phyloP scores from a whole-genome alignment of 495 filamentous ascomycete species.

The Neurospora africana region DNA sequence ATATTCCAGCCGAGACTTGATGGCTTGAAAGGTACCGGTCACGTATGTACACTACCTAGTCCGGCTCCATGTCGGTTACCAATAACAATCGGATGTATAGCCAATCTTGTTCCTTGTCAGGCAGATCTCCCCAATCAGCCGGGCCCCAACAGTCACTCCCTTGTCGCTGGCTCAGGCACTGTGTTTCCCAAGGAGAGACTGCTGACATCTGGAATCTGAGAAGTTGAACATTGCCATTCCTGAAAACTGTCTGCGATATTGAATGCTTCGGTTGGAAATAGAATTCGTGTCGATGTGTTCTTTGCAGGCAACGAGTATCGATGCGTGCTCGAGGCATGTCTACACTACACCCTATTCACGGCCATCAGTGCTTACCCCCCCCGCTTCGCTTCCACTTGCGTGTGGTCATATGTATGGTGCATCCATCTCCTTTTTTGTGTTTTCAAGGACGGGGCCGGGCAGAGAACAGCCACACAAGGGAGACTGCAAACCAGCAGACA shows the following conservation, averaged over 20 bases:
- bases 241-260: background rate
- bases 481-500: background rate
- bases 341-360: background rate
- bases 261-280: background rate
- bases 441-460: background rate
- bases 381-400: background rate
- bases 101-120: background rate
- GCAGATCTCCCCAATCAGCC: background rate
- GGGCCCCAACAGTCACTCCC: background rate
- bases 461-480: background rate
- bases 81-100: background rate
- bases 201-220: background rate
- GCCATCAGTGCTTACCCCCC: background rate
- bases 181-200: background rate
- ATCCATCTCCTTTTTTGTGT: background rate
- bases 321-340: background rate
- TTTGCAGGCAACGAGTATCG: background rate
- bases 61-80: background rate
- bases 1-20: background rate
- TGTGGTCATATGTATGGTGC: background rate
- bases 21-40: background rate
- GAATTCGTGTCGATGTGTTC: background rate
- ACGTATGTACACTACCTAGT: too few relatives aligned
- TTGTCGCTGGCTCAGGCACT: background rate
- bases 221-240: background rate